phyloP scores from a whole-genome alignment of 2,329 filamentous ascomycete species.

The Sclerotinia borealis region DNA sequence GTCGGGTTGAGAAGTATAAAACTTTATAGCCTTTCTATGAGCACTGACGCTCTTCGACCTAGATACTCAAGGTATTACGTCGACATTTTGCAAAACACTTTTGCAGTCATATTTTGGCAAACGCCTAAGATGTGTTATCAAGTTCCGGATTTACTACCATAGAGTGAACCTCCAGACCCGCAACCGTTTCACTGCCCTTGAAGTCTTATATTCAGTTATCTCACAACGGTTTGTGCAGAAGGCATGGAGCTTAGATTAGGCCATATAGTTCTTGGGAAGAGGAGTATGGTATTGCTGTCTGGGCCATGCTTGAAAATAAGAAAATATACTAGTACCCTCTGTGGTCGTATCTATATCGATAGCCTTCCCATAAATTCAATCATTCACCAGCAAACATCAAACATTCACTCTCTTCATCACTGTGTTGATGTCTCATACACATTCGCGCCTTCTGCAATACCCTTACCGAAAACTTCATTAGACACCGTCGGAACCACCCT shows the following conservation, averaged over 20 bases:
- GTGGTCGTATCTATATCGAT: not conserved
- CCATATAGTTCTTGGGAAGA: not conserved
- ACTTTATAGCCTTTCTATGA: not conserved
- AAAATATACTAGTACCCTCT: constrained; percentile 7
- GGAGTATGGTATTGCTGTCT: not conserved
- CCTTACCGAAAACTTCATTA: constrained; percentile 83
- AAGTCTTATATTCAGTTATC: constrained; percentile 40
- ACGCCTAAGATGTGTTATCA: not conserved
- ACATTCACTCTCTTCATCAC: constrained; percentile 88
- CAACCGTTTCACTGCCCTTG: constrained; percentile 75
- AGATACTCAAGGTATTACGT: not conserved
- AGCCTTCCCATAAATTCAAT: not conserved
- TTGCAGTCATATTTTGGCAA: not conserved
- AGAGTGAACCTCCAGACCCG: constrained; percentile 58
- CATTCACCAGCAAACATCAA: constrained; percentile 57
- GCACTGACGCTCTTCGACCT: not conserved
- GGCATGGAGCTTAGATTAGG: not conserved
- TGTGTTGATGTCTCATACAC: constrained; percentile 92
- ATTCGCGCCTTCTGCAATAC: constrained; percentile 94
- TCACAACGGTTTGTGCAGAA: not conserved
- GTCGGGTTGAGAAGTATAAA: not conserved
- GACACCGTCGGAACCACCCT: constrained; percentile 83
- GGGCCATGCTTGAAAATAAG: constrained; percentile 83
- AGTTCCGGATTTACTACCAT: not conserved
- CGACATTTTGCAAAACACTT: not conserved